Base-by-base conservation (phyloP, 306 rosid genomes). In the Coriaria nepalensis region DNA sequence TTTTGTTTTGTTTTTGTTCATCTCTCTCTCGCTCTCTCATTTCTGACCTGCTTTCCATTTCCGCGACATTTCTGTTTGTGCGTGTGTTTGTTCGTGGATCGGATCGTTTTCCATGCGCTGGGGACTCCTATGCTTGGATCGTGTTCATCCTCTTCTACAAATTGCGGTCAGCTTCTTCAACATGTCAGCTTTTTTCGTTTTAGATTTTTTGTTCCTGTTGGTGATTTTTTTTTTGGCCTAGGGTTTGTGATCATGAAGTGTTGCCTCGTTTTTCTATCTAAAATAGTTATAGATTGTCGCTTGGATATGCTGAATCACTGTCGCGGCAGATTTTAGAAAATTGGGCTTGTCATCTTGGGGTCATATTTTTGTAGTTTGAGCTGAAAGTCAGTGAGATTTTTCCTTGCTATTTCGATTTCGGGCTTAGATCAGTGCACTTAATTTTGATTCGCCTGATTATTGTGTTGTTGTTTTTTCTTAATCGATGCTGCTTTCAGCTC, bases 131-230 rank as follows among this genome's bases (percentile, higher is more conserved):
- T 52, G 58, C 59, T 64, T 64, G 64, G 62, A 69, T 72, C 62
- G 13, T 65, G 49, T 57, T 43, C 35, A 34, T 48, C 11, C 48
- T 78, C 41, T 45, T 63, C 45, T 51, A 48, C 55, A 62, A 62
- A 33, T 51, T 69, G 53, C 68, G 74, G 78, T 78, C 13, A 54
- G 76, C 63, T 49, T 54, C 53, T 13, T 46, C 15, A 49, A 20
- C 46, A 32, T 13, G 53, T 35, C 46, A 32, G 37, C 29, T 45
- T n/a, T 53, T 6, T 38, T 13, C 8, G 49, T 39, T 43, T 43
- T 49, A 12, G 7, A 14, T 39, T 15, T 41, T 33, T 34, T 10
- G 2, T 8, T 42, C 36, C 43, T 43, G 13, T 64, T 4, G 6
- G 48, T 45, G n/a, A 55, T 35, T 63, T 32, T 52, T 49, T n/a